These are phyloP conservation scores for Boletus speciosus DNA, from an alignment of 768 basidiomycete species.

Conservation along the genomic window DNA sequence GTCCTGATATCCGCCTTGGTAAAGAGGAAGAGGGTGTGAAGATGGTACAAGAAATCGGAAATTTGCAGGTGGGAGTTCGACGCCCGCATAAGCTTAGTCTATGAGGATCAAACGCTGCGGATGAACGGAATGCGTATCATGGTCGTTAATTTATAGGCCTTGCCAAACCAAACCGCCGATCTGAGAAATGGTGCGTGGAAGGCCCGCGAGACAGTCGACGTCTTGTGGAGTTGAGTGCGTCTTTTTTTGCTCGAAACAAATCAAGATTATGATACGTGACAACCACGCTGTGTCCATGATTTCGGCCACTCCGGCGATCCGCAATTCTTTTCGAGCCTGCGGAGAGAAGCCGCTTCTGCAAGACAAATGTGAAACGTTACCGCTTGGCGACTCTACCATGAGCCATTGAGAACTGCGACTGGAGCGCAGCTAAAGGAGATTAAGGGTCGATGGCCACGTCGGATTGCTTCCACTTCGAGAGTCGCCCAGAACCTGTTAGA, in stretches of 20 bases:
- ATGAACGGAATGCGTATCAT: background rate
- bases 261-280: too few relatives aligned
- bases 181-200: background rate
- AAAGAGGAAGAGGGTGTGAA: slow-evolving; percentile 23
- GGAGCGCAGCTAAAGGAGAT: too few relatives aligned
- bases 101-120: background rate
- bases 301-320: too few relatives aligned
- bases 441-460: too few relatives aligned
- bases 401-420: too few relatives aligned
- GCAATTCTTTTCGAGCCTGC: background rate
- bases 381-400: too few relatives aligned
- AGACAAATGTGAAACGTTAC: too few relatives aligned
- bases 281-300: background rate
- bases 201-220: too few relatives aligned
- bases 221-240: background rate
- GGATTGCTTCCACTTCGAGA: too few relatives aligned
- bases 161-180: background rate
- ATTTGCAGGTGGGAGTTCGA: background rate
- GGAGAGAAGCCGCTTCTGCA: background rate
- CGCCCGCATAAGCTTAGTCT: background rate
- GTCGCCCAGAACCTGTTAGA: too few relatives aligned
- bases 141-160: slow-evolving; percentile 2
- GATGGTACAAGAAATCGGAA: slow-evolving; percentile 8
- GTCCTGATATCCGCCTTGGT: slow-evolving; percentile 20
- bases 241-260: background rate